These are phyloP conservation scores for Claviceps humidiphila DNA, from an alignment of 2,329 filamentous ascomycete species.

Conservation along the genomic window DNA sequence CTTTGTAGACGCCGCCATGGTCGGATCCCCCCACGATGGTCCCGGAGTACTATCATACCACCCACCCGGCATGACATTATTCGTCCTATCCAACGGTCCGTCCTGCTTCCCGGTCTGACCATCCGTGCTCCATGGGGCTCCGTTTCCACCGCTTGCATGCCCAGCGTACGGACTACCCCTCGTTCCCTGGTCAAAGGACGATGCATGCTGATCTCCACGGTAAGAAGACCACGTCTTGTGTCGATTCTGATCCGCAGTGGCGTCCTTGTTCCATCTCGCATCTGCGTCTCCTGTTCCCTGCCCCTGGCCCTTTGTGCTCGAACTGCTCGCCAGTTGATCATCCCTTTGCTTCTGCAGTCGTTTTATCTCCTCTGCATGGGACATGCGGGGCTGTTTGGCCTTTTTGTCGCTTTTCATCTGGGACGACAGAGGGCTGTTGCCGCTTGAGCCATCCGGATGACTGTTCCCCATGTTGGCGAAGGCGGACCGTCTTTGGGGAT, in stretches of 20 bases:
- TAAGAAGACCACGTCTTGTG: not conserved
- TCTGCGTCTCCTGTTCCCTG: not conserved
- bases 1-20: slow-evolving; percentile 18
- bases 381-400: not conserved
- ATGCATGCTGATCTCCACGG: not conserved
- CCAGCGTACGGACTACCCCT: not conserved
- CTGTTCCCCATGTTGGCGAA: slow-evolving; percentile 11
- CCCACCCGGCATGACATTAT: slow-evolving; percentile 21
- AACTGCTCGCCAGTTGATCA: not conserved
- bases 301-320: not conserved
- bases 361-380: not conserved
- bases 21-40: slow-evolving; percentile 17
- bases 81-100: not conserved
- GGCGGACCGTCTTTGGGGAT: slow-evolving; percentile 11
- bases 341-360: not conserved
- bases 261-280: not conserved
- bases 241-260: not conserved
- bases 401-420: slow-evolving; percentile 3
- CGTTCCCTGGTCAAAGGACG: not conserved
- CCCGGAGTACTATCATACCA: slow-evolving; percentile 10
- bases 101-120: not conserved
- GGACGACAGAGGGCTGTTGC: slow-evolving; percentile 2
- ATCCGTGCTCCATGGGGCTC: not conserved
- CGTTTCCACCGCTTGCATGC: not conserved
- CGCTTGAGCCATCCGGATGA: not conserved